These are phyloP conservation scores for Cardamine resedifolia DNA, from an alignment of 345 rosid genomes.

Conservation along the genomic window DNA sequence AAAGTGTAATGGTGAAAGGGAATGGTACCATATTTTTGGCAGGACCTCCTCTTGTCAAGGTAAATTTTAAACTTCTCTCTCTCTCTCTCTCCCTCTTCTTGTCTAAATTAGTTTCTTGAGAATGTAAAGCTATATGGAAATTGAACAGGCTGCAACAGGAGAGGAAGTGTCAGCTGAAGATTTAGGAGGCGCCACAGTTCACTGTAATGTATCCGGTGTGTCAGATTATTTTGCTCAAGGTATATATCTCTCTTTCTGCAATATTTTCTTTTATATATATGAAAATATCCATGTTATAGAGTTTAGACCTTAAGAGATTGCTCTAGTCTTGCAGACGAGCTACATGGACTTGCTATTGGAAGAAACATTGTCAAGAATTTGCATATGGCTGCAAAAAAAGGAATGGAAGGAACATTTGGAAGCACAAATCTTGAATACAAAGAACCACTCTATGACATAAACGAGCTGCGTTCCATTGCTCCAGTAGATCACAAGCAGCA, in stretches of 20 bases:
- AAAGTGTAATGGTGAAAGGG: constrained; percentile 97
- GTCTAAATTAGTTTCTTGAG: not conserved
- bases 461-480: constrained; percentile 87
- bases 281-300: not conserved
- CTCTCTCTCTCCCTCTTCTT: not conserved
- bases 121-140: constrained; percentile 39
- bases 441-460: constrained; percentile 77
- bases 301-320: constrained; percentile 27
- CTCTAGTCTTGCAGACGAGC: constrained; percentile 66
- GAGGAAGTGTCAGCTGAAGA: constrained; percentile 96
- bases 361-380: constrained; percentile 89
- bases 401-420: constrained; percentile 39
- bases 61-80: constrained; percentile 29
- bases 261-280: not conserved
- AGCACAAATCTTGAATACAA: constrained; percentile 44
- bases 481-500: constrained; percentile 89
- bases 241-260: constrained; percentile 30
- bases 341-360: constrained; percentile 91
- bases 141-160: constrained; percentile 93
- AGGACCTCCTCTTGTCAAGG: constrained; percentile 97
- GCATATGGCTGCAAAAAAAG: constrained; percentile 76
- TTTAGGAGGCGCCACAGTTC: constrained; percentile 86
- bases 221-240: constrained; percentile 99
- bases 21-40: constrained; percentile 96
- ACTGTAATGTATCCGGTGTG: constrained; percentile 91